Base-by-base conservation (phyloP, 164 flowering plant species). In the Houttuynia cordata region DNA sequence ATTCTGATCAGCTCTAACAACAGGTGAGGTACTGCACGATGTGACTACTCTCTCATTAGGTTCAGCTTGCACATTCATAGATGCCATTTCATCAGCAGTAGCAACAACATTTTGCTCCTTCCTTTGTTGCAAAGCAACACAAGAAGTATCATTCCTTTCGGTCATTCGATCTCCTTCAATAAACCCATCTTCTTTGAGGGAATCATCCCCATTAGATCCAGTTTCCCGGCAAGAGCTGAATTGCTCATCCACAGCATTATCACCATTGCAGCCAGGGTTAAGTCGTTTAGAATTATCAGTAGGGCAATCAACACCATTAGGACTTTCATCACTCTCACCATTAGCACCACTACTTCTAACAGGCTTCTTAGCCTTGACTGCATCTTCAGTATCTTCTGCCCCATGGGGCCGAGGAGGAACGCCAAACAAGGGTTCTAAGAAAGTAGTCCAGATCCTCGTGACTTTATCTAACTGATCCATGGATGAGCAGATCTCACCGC, bases 361-460 rank as follows among this genome's bases (percentile, higher is more conserved):
- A 68, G 62, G 65, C 59, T 57, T 78, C 64, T 78, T 81, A 30
- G 76, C 74, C 73, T 81, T 84, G 13, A 69, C 81, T 65, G 67
- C 82, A 71, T 88, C 85, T 75, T 83, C 92, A 54, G 83, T 75
- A 71, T 83, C 91, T 70, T 86, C 99, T n/a, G 81, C 74, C 59
- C 78, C 82, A 49, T 75, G 85, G 45, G 90, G 80, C 7, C 83
- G 87, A 64, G 82, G 52, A 68, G 89, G 83, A 67, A 86, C 77
- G 41, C 96, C 95, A 58, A 93, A 78, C 69, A 93, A 68, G 51
- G 84, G 86, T 67, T 93, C 99, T 58, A 93, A 61, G 54, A 90
- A 88, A 51, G 87, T 81, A 59, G 85, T 83, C 96, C 97, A 93
- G n/a, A 93, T 69, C 76, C 79, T 88, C 97, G 88, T 81, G 42